Evolutionary conservation across 371 early-diverging fungal species (phyloP).

Genomic region (Mucor lusitanicus): DNA sequence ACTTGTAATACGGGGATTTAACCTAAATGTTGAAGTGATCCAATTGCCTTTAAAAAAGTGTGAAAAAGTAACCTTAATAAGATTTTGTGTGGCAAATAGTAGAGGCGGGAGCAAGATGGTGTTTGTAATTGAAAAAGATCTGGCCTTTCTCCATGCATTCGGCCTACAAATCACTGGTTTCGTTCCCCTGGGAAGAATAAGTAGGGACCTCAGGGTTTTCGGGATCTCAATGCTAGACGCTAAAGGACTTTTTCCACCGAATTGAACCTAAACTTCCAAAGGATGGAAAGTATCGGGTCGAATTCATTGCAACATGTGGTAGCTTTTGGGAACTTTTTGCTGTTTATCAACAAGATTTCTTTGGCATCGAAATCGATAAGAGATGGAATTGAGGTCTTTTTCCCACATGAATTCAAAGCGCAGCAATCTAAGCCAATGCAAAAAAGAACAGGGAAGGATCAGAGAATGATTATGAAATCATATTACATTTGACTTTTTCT

Average conservation of each 20-base stretch:
- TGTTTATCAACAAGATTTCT: background rate
- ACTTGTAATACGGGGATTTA: background rate
- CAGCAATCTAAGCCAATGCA: background rate
- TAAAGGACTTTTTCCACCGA: background rate
- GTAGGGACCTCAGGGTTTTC: slow-evolving; percentile 19
- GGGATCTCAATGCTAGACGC: background rate
- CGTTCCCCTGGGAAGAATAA: slow-evolving; percentile 4
- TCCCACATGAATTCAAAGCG: background rate
- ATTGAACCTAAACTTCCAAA: background rate
- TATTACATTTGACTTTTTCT: background rate
- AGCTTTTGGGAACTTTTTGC: background rate
- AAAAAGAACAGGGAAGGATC: background rate
- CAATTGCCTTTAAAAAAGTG: background rate
- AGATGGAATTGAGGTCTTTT: background rate
- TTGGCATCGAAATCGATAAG: too few species aligned
- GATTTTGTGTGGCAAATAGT: background rate
- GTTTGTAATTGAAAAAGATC: background rate
- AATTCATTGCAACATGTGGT: background rate
- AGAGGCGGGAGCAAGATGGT: background rate
- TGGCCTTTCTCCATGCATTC: background rate
- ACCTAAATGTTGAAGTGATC: background rate
- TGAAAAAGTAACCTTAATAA: background rate
- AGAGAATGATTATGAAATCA: background rate
- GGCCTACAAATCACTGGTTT: background rate
- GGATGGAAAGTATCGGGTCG: background rate